Base-by-base conservation (phyloP, 139 green algal species). In the Chlorella sp. region DNA sequence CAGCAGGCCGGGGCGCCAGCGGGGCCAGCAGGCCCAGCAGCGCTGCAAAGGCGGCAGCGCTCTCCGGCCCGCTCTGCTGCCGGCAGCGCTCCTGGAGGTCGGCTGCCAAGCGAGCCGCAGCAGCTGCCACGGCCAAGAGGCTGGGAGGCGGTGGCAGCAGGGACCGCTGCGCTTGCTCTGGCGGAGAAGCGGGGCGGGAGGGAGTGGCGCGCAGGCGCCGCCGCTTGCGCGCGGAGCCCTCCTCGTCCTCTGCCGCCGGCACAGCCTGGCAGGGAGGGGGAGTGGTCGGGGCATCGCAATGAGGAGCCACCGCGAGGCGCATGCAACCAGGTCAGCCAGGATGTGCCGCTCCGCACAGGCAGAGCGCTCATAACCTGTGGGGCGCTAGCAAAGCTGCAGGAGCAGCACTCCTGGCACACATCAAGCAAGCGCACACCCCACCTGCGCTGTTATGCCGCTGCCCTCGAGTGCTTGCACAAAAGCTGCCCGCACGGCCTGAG, bases 191-290 rank as follows among this genome's bases (percentile, higher is more conserved):
- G 22, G 62, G 83, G 73, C 67, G 62, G 69, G 48, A 60, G 51
- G 51, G 51, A 26, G 38, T 80, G 73, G 73, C 22, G 17, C 84
- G 76, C 75, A 87, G 34, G 60, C 76, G 68, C 43, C 84, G 74
- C 40, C 83, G 83, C 83, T 87, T 87, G 58, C 83, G 74, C 5
- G 83, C 64, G 1, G 74, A 84, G 17, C 46, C n/a, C 1, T 65
- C 65, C 13, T 73, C 46, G 43, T 77, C 76, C 48, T 28, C 41
- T 3, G 64, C 43, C 5, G n/a, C 64, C 13, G 44, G 14, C 11
- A 46, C 64, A 28, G 79, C 79, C 79, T 76, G 79, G n/a, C n/a
- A n/a, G n/a, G 34, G 2, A 40, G 62, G 20, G 17, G 36, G 62
- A 6, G 62, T 34, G 62, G 20, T 67, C n/a, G 60, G 20, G 6